Evolutionary conservation across 2,329 filamentous ascomycete species (phyloP), one percentile per base, ranked within the genome.

Genomic region (Clarireedia sp.): DNA sequence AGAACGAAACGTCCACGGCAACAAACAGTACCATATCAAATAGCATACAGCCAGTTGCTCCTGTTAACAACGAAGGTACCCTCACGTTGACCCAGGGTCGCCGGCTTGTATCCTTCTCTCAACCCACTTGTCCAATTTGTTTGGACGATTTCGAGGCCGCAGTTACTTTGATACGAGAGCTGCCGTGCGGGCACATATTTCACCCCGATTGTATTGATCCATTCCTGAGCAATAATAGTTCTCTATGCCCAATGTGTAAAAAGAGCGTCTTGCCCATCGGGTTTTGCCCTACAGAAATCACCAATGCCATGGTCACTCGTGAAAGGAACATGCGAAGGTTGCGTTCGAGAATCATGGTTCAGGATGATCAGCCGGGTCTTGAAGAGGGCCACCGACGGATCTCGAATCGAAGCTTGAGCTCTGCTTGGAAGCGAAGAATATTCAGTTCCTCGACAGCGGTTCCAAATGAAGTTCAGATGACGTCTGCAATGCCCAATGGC

Each of bases 131-230:
- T 67, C 83, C 89, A n/a, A 96, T 97, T 52, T 99, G 94, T 67
- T 78, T 95, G 1, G 87, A 90, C 54, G 82, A 89, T 57, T 97
- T 89, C 66, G 78, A 86, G 26, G 79, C 83, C 16, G 79, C 81
- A 38, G 72, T 77, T 17, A 86, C 88, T 0, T 80, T 83, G 19
- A 90, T 97, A 54, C 86, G 90, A 54, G 88, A 96, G 70, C 76
- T 97, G 2, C 83, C 89, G 0, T 99, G 94, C 64, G 84, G 87
- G 0, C 94, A 99, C 68, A 92, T 97, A 55, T 99, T 91, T 70
- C 92, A 99, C 62, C 86, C 89, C 0, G 86, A 88, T 61, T 99
- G 94, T 66, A 91, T 97, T 60, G 91, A 97, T 66, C 80, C 85
- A 21, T 96, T 94, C 64, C 75, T 97, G 12, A 77, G 79, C 44